A percentile compares a stretch with the other conserved stretches of the same genome.
phyloP scores from a whole-genome alignment of 805 yeast species.

The Candida maris region DNA sequence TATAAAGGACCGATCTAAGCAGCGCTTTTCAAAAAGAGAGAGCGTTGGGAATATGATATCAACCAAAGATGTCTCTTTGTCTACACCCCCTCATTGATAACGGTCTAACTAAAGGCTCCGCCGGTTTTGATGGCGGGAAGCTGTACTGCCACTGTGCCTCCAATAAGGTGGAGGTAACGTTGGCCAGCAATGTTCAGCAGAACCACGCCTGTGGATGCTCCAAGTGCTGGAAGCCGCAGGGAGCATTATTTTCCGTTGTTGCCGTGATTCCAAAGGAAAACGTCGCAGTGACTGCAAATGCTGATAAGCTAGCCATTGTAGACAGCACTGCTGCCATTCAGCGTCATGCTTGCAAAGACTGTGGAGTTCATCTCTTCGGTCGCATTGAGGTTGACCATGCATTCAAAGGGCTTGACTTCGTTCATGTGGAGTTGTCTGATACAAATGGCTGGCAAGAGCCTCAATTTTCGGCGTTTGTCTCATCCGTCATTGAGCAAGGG shows the following conservation, averaged over 20 bases:
- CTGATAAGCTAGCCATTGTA: constrained; percentile 5
- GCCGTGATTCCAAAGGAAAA: constrained; percentile 10
- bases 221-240: constrained; percentile 11
- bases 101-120: constrained; percentile 8
- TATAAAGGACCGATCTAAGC: constrained; percentile 1
- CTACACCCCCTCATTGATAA: constrained; percentile 9
- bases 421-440: constrained; percentile 9
- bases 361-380: constrained; percentile 10
- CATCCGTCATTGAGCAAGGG: constrained; percentile 11
- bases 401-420: constrained; percentile 10
- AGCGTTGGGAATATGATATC: not conserved
- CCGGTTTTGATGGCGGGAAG: constrained; percentile 10
- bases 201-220: constrained; percentile 13
- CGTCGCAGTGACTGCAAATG: constrained; percentile 9
- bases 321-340: constrained; percentile 9
- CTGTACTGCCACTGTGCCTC: constrained; percentile 8
- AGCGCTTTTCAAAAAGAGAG: not conserved
- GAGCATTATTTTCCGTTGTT: constrained; percentile 8
- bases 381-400: constrained; percentile 10
- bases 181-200: constrained; percentile 9
- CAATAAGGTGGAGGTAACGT: constrained; percentile 9
- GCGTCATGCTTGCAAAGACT: constrained; percentile 10
- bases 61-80: constrained; percentile 2
- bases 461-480: constrained; percentile 11
- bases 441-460: constrained; percentile 12